A percentile compares a stretch with the other conserved stretches of the same genome.
These are phyloP conservation scores for Fonsecaea multimorphosa DNA, from an alignment of 2,329 filamentous ascomycete species.

Conservation along the genomic window DNA sequence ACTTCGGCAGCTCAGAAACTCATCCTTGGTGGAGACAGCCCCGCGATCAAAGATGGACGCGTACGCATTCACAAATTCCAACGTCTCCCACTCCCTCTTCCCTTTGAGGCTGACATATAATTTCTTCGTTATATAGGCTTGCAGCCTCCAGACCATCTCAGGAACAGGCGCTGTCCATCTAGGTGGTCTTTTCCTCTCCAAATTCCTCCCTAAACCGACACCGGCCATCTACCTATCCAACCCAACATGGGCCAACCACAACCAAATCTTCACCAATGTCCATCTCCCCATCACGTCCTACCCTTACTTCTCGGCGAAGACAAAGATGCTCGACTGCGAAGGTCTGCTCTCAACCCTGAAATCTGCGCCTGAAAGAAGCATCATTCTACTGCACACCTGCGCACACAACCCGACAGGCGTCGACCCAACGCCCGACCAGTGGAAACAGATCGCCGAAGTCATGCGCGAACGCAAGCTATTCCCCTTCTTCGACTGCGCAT, in stretches of 20 bases:
- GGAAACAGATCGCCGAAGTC: slow-evolving; percentile 83
- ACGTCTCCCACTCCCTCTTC: background rate
- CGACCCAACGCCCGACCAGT: slow-evolving; percentile 91
- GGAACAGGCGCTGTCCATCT: slow-evolving; percentile 95
- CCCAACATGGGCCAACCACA: slow-evolving; percentile 98
- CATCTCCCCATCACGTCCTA: slow-evolving; percentile 78
- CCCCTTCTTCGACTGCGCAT: slow-evolving; percentile 97
- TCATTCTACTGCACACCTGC: slow-evolving; percentile 92
- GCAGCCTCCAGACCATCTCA: slow-evolving; percentile 92
- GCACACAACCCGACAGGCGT: slow-evolving; percentile 98
- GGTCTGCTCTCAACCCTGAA: slow-evolving; percentile 79
- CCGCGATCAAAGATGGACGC: slow-evolving; percentile 83
- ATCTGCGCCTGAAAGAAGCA: slow-evolving; percentile 75
- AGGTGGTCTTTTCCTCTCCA: slow-evolving; percentile 89
- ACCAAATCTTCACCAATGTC: slow-evolving; percentile 97
- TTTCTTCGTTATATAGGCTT: slow-evolving; percentile 53
- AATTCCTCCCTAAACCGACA: slow-evolving; percentile 75
- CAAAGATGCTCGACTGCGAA: slow-evolving; percentile 88
- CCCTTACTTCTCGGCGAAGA: slow-evolving; percentile 90
- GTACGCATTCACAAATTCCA: slow-evolving; percentile 48
- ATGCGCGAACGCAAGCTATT: slow-evolving; percentile 83
- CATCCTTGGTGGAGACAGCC: slow-evolving; percentile 78
- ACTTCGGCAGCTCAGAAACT: slow-evolving; percentile 90
- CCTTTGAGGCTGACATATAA: slow-evolving; percentile 5
- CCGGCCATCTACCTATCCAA: slow-evolving; percentile 86